These are phyloP conservation scores for Epichloe sp. DNA, from an alignment of 2,329 filamentous ascomycete genomes.

Conservation along the genomic window DNA sequence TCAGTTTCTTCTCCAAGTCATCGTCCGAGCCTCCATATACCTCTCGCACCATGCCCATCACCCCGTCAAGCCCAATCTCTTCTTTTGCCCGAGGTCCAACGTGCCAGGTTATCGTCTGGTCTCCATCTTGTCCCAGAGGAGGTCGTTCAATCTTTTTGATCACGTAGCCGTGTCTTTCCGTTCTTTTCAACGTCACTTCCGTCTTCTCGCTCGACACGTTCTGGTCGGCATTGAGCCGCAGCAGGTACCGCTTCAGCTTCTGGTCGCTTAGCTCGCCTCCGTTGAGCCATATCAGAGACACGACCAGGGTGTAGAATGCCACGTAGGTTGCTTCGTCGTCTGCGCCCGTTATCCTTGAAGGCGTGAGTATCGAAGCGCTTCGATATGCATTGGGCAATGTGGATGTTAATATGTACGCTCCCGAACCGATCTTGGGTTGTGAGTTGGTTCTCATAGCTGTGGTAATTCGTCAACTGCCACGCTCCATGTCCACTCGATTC, in stretches of 20 bases:
- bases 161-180: constrained; percentile 76
- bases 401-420: constrained; percentile 66
- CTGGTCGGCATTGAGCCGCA: constrained; percentile 60
- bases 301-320: constrained; percentile 66
- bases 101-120: constrained; percentile 68
- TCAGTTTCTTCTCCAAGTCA: constrained; percentile 46
- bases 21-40: constrained; percentile 42
- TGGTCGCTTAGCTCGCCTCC: constrained; percentile 63
- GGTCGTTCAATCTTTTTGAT: constrained; percentile 56
- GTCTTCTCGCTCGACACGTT: constrained; percentile 66
- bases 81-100: constrained; percentile 76
- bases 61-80: constrained; percentile 68
- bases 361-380: constrained; percentile 51
- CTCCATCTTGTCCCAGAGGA: constrained; percentile 42
- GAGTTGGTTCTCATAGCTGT: constrained; percentile 31
- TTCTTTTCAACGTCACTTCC: constrained; percentile 57
- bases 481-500: background rate
- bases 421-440: constrained; percentile 43
- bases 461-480: background rate
- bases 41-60: constrained; percentile 53
- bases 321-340: constrained; percentile 67
- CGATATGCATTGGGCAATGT: constrained; percentile 58
- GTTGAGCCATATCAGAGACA: constrained; percentile 63
- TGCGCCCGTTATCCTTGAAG: constrained; percentile 50
- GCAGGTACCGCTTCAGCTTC: constrained; percentile 64